phyloP scores from a whole-genome alignment of 2,329 filamentous ascomycete species.

The Davidsoniella australis region DNA sequence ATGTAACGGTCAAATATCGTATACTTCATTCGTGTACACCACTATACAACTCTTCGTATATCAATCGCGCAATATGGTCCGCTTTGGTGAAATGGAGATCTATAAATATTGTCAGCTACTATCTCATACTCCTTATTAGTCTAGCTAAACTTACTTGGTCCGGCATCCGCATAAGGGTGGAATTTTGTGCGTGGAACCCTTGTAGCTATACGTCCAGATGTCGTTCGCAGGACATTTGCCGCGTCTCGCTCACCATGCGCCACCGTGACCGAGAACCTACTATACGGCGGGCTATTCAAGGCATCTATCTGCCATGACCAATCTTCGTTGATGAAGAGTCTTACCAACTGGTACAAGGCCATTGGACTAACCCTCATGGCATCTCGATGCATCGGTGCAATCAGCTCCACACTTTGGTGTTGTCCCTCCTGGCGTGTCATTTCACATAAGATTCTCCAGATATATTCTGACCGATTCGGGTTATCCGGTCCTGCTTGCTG shows the following conservation, averaged over 20 bases:
- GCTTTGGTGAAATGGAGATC: too few relatives aligned
- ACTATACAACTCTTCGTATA: too few relatives aligned
- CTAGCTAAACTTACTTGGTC: slow-evolving; percentile 2
- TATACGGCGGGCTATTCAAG: neutral
- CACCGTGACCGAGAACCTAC: neutral
- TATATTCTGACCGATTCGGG: neutral
- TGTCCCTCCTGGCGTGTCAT: slow-evolving; percentile 3
- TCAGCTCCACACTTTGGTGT: neutral
- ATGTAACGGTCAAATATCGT: too few relatives aligned
- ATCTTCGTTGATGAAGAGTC: neutral
- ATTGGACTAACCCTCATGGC: neutral
- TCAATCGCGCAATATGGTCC: too few relatives aligned
- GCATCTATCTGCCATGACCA: too few relatives aligned
- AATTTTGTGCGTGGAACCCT: neutral
- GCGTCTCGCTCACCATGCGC: neutral
- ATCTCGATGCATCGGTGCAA: neutral
- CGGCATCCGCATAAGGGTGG: neutral
- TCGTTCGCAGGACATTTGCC: neutral
- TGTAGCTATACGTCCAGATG: neutral
- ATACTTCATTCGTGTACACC: too few relatives aligned
- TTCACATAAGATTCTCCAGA: slow-evolving; percentile 7
- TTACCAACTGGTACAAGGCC: neutral
- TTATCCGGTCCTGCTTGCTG: neutral
- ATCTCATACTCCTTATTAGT: too few relatives aligned
- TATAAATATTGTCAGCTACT: too few relatives aligned